Percentiles rank a stretch among this genome's conserved stretches.
phyloP scores from a whole-genome alignment of 2,329 filamentous ascomycete species.

The Calonectria ilicicola region DNA sequence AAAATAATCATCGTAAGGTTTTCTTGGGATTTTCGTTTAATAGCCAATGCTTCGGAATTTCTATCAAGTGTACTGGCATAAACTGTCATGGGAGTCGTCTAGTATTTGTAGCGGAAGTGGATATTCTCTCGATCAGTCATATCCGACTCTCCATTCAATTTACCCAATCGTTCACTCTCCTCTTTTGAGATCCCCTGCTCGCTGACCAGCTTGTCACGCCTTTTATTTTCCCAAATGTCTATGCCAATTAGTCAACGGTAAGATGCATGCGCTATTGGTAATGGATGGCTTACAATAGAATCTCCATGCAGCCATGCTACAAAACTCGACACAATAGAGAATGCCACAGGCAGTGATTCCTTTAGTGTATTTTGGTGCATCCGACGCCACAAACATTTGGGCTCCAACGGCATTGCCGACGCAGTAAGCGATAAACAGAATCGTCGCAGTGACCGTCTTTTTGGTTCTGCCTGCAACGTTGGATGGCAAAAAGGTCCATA shows the following conservation, averaged over 20 bases:
- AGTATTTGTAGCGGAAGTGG: constrained; percentile 38
- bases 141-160: constrained; percentile 41
- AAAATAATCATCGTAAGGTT: no score
- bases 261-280: no score
- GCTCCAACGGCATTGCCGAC: constrained; percentile 38
- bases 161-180: constrained; percentile 40
- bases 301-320: constrained; percentile 40
- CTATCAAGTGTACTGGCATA: neutral
- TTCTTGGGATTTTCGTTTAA: no score
- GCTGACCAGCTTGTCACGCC: constrained; percentile 34
- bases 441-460: constrained; percentile 41
- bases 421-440: constrained; percentile 39
- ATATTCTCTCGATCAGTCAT: constrained; percentile 42
- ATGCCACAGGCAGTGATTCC: constrained; percentile 38
- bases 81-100: neutral
- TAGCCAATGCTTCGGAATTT: no score
- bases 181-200: constrained; percentile 41
- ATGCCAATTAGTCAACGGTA: neutral
- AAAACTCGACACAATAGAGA: constrained; percentile 42
- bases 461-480: constrained; percentile 55
- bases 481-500: constrained; percentile 50
- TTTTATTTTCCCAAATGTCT: constrained; percentile 44
- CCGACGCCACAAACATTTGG: constrained; percentile 39
- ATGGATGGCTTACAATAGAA: constrained; percentile 38
- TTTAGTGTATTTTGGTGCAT: constrained; percentile 35